Evolutionary conservation across 495 filamentous ascomycete genomes (phyloP).

Genomic region (Collariella sp.): DNA sequence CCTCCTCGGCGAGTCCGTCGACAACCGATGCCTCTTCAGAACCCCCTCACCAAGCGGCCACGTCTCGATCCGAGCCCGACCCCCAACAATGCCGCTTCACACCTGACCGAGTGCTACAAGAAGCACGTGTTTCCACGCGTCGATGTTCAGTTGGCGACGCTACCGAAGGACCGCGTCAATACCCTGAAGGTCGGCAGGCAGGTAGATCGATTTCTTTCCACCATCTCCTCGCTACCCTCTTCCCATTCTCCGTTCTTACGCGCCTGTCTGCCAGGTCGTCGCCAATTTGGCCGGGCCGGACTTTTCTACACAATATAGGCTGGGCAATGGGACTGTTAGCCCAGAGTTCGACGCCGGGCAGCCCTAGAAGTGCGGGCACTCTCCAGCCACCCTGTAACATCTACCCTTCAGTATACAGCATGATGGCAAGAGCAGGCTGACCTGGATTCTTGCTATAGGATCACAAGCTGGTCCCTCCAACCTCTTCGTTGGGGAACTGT

Average conservation of each 20-base stretch:
- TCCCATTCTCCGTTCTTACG: conserved; percentile 2
- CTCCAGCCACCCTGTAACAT: conserved; percentile 2
- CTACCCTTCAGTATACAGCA: neutral
- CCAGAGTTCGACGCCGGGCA: conserved; percentile 10
- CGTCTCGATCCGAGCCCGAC: neutral
- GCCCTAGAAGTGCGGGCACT: conserved; percentile 6
- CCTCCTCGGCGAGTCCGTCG: neutral
- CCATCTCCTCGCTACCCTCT: neutral
- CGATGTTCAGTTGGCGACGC: conserved; percentile 9
- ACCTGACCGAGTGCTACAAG: conserved; percentile 18
- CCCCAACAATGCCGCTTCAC: neutral
- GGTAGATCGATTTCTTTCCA: neutral
- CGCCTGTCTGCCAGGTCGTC: conserved; percentile 3
- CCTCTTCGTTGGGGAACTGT: neutral
- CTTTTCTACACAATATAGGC: conserved; percentile 12
- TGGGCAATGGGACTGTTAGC: conserved; percentile 13
- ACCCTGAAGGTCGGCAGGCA: conserved; percentile 5
- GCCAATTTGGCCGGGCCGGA: conserved; percentile 6
- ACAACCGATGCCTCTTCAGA: neutral
- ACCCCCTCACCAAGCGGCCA: neutral
- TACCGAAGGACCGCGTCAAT: conserved; percentile 5
- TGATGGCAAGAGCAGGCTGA: neutral
- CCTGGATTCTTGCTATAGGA: neutral
- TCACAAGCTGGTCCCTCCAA: neutral
- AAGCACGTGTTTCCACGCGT: conserved; percentile 32